These are phyloP conservation scores for Fusarium caatingaense DNA, from an alignment of 2,329 filamentous ascomycete genomes.

Conservation along the genomic window DNA sequence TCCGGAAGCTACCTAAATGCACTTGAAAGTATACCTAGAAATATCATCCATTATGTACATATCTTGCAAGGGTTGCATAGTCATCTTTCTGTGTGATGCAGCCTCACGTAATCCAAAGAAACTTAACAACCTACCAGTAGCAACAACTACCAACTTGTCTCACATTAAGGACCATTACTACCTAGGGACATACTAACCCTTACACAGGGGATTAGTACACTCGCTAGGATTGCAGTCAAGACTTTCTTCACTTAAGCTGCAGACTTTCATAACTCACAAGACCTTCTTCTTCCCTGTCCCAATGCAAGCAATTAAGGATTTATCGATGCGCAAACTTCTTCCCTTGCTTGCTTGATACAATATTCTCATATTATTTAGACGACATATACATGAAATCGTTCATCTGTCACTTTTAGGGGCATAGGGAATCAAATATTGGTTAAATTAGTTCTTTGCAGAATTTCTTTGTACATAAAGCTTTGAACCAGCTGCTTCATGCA, in stretches of 20 bases:
- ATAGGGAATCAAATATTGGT: not conserved
- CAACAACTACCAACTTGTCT: not conserved
- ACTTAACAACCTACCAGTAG: not conserved
- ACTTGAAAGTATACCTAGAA: no score
- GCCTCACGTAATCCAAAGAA: not conserved
- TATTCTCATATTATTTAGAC: no score
- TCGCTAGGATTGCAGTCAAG: accelerated
- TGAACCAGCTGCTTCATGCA: not conserved
- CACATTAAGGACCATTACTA: not conserved
- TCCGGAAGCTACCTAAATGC: no score
- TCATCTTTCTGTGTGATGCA: not conserved
- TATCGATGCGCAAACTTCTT: no score
- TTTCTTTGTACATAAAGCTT: not conserved
- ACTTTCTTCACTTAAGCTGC: accelerated
- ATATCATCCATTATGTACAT: no score
- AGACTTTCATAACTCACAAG: not conserved
- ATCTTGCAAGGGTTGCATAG: not conserved
- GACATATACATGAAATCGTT: no score
- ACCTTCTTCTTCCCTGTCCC: not conserved
- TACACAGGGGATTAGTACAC: not conserved
- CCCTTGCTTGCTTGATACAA: no score
- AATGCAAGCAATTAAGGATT: not conserved
- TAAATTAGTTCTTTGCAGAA: not conserved
- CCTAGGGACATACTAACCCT: not conserved
- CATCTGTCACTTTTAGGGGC: not conserved